Conservation (phyloP, 1,284 basidiomycete species). For the Agroathelia rolfsii region DNA sequence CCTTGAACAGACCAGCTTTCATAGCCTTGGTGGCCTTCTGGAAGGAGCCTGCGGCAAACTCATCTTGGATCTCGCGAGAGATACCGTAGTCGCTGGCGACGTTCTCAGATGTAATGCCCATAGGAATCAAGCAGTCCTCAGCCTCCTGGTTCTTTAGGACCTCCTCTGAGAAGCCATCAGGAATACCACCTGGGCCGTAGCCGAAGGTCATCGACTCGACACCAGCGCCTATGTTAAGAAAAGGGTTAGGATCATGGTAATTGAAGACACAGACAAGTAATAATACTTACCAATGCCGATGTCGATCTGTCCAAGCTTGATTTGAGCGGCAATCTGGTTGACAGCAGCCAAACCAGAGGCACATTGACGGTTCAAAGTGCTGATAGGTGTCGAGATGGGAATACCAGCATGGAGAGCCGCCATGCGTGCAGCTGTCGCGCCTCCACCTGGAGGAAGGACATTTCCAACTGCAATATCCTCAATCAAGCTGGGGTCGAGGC, state of each 20-base stretch:
- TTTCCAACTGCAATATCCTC: conserved; percentile 91
- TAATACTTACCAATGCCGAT: conserved; percentile 75
- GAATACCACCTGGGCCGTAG: conserved; percentile 65
- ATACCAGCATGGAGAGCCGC: conserved; percentile 89
- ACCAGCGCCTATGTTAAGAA: conserved; percentile 79
- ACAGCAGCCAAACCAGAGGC: conserved; percentile 87
- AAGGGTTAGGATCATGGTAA: conserved; percentile 7
- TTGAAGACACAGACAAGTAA: conserved; percentile 3
- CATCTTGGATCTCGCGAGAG: conserved; percentile 70
- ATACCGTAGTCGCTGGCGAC: conserved; percentile 77
- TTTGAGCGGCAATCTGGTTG: conserved; percentile 87
- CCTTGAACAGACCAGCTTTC: conserved; percentile 85
- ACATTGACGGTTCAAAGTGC: conserved; percentile 93
- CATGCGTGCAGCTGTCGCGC: conserved; percentile 88
- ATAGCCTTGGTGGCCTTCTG: conserved; percentile 85
- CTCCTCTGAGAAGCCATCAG: conserved; percentile 69
- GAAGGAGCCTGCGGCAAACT: conserved; percentile 80
- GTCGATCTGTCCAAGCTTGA: conserved; percentile 77
- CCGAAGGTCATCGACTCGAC: conserved; percentile 94
- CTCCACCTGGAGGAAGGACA: conserved; percentile 88
- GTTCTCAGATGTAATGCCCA: conserved; percentile 97
- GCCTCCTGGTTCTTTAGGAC: conserved; percentile 76
- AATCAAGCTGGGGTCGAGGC: conserved; percentile 73
- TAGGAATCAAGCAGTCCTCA: conserved; percentile 88
- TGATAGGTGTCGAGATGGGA: conserved; percentile 71